Evolutionary conservation across 2,329 filamentous ascomycete species (phyloP).

Genomic region (Fusarium citri): DNA sequence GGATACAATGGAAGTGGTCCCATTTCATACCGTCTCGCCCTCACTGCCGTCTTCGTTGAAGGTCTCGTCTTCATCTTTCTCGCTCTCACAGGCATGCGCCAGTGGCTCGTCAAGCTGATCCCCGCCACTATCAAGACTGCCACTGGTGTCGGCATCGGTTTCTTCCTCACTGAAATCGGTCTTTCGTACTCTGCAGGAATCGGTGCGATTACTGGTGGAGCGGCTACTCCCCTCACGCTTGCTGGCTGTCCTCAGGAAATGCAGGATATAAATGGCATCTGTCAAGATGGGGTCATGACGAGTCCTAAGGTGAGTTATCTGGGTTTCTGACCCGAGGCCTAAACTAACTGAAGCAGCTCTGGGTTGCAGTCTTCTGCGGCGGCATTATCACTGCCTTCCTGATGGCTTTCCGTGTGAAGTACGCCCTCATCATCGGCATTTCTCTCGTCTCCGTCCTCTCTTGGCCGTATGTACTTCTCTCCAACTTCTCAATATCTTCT

Average conservation of each 20-base stretch:
- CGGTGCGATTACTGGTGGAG: conserved; percentile 77
- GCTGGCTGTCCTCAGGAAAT: conserved; percentile 76
- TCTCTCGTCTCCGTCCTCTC: conserved; percentile 77
- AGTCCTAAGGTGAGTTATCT: conserved; percentile 71
- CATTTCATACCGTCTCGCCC: conserved; percentile 68
- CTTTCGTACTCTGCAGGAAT: conserved; percentile 85
- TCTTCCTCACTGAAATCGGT: conserved; percentile 73
- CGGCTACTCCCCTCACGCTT: conserved; percentile 77
- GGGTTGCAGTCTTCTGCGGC: conserved; percentile 86
- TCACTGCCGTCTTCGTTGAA: conserved; percentile 74
- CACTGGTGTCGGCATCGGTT: conserved; percentile 72
- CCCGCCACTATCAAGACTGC: conserved; percentile 74
- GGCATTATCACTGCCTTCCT: conserved; percentile 83
- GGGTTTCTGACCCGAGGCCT: fast-evolving
- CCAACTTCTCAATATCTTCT: background rate
- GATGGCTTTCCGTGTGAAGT: conserved; percentile 82
- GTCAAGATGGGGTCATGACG: conserved; percentile 74
- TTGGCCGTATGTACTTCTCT: conserved; percentile 66
- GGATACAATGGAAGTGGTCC: conserved; percentile 68
- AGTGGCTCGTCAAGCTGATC: conserved; percentile 77
- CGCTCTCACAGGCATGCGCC: conserved; percentile 75
- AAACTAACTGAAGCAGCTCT: conserved; percentile 66
- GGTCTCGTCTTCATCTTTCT: conserved; percentile 73
- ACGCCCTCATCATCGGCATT: conserved; percentile 80
- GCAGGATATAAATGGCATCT: conserved; percentile 62